Conservation (phyloP, 2,329 filamentous ascomycete genomes). For the Pseudogymnoascus sp. region DNA sequence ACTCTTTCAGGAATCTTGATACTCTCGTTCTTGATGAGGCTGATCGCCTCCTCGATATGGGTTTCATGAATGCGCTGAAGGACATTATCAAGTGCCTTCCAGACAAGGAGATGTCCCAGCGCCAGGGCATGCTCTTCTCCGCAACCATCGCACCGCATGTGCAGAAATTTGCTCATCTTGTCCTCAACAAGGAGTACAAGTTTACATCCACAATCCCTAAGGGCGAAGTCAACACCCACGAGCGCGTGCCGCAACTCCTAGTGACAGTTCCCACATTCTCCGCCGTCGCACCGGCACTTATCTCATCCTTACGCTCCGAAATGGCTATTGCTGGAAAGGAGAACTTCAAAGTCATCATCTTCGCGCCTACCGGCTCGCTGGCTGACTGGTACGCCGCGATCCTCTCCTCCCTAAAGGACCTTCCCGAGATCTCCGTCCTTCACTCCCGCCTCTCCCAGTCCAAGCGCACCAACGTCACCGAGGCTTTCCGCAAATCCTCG, state of each 20-base stretch:
- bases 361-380: slow-evolving; percentile 72
- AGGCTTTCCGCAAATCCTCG: slow-evolving; percentile 59
- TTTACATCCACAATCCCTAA: slow-evolving; percentile 83
- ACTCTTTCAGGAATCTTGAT: slow-evolving; percentile 55
- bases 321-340: slow-evolving; percentile 35
- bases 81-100: slow-evolving; percentile 59
- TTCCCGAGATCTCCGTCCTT: slow-evolving; percentile 41
- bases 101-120: slow-evolving; percentile 50
- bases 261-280: slow-evolving; percentile 62
- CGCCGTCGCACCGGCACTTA: slow-evolving; percentile 67
- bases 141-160: slow-evolving; percentile 86
- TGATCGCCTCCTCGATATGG: slow-evolving; percentile 97
- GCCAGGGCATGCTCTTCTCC: slow-evolving; percentile 92
- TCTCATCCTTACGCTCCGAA: slow-evolving; percentile 66
- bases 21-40: slow-evolving; percentile 95
- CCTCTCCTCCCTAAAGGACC: slow-evolving; percentile 34
- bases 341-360: slow-evolving; percentile 91
- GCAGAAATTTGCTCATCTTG: slow-evolving; percentile 68
- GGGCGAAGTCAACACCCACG: slow-evolving; percentile 78
- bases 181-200: slow-evolving; percentile 73
- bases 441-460: slow-evolving; percentile 71
- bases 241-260: slow-evolving; percentile 72
- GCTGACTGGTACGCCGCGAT: slow-evolving; percentile 58
- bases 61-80: slow-evolving; percentile 61
- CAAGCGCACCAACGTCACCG: slow-evolving; percentile 61